Evolutionary conservation across 257 asterid genomes (phyloP), one percentile per base, ranked within the genome.

Genomic region (Forsythia suspensa): DNA sequence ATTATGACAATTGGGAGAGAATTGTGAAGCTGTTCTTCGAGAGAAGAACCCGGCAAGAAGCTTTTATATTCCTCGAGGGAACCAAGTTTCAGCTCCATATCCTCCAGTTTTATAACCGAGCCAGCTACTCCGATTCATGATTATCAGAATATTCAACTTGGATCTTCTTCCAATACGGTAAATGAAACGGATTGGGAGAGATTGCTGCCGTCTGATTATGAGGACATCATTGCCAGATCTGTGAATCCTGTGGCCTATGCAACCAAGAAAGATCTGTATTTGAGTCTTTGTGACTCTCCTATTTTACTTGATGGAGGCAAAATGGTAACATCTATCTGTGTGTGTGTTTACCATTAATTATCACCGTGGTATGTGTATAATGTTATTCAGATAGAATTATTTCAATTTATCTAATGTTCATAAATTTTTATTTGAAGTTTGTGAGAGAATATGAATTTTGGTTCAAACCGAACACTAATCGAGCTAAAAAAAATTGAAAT

Each of bases 161-260:
- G 67, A 57, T 57, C 67, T 59, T 59, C 67, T 7, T 59, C 67
- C 3, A 20, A 4, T 59, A 20, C 67, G 1, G 67, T 7, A 6
- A 4, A 20, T 20, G 87, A 89, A 74, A 0, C 21, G 9, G 87
- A 87, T 2, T 89, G 96, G 96, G 88, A 81, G 39, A 67, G 63
- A 46, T 85, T 89, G 71, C 77, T 89, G 43, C 91, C 93, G 4
- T 15, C 71, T 5, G 91, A 87, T 82, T 72, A 68, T 68, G 41
- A 63, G 34, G 71, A 74, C 11, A 81, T 85, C 39, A 36, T 87
- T 20, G 84, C 87, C 4, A 59, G 70, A 43, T 79, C 88, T 21
- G 43, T 4, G 43, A 40, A 40, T 40, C 42, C 5, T 40, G 42
- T 40, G 42, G 0, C n/a, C 6, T 73, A 59, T 52, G 68, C 80